phyloP scores from a whole-genome alignment of 75 land plant genomes.

The Picea sitchensis region DNA sequence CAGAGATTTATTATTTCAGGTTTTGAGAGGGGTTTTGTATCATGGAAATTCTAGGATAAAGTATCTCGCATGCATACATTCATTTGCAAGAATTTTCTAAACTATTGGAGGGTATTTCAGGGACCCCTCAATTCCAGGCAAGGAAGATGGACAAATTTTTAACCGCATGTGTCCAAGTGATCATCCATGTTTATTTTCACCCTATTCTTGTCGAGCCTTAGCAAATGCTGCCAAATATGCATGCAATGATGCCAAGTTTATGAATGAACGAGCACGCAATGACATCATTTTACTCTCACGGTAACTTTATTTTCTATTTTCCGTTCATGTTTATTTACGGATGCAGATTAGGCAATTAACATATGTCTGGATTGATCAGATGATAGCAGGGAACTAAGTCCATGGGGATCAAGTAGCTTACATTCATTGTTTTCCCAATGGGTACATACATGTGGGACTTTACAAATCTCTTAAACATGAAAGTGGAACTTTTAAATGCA shows the following conservation, averaged over 20 bases:
- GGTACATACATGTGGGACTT: neutral
- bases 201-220: slow-evolving; percentile 38
- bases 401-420: neutral
- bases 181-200: slow-evolving; percentile 7
- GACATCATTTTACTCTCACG: slow-evolving; percentile 83
- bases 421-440: neutral
- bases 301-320: slow-evolving; percentile 35
- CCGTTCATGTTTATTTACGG: neutral
- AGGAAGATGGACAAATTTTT: neutral
- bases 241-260: slow-evolving; percentile 85
- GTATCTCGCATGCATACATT: neutral
- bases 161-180: neutral
- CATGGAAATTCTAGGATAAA: neutral
- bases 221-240: slow-evolving; percentile 82
- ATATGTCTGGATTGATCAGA: neutral
- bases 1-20: neutral
- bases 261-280: slow-evolving; percentile 92
- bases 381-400: neutral
- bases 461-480: neutral
- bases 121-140: neutral
- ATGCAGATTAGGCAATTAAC: neutral
- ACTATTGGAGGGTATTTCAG: neutral
- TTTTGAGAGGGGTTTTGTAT: neutral
- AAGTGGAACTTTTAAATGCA: neutral
- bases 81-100: slow-evolving; percentile 5